Evolutionary conservation across 352 stramenopile species (phyloP).

Genomic region (Globisporangium heterothallicum): DNA sequence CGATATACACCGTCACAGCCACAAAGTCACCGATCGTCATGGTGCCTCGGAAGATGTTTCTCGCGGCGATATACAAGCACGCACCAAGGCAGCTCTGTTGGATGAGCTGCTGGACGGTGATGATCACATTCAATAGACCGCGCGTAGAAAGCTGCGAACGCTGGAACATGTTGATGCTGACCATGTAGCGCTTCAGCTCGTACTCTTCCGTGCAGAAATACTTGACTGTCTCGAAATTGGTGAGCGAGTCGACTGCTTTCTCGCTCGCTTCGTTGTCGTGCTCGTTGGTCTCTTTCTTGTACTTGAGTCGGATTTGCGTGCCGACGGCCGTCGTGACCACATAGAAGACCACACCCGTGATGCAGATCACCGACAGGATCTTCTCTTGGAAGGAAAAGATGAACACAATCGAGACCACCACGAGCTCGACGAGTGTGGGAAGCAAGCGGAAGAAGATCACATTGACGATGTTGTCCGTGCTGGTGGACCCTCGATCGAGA

Average conservation of each 20-base stretch:
- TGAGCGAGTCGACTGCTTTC: conserved; percentile 93
- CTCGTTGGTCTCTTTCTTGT: conserved; percentile 91
- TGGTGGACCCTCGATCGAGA: conserved; percentile 82
- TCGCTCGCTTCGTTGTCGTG: conserved; percentile 97
- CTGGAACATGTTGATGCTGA: conserved; percentile 87
- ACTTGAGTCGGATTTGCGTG: conserved; percentile 65
- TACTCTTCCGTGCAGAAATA: conserved; percentile 95
- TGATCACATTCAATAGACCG: conserved; percentile 89
- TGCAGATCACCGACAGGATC: conserved; percentile 76
- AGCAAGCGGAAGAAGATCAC: conserved; percentile 95
- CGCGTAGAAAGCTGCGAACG: conserved; percentile 86
- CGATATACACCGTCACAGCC: conserved; percentile 91
- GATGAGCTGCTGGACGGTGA: conserved; percentile 93
- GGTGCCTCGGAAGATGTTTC: conserved; percentile 37
- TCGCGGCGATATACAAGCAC: conserved; percentile 62
- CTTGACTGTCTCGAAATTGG: conserved; percentile 98
- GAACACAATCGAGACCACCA: conserved; percentile 90
- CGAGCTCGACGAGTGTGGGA: conserved; percentile 92
- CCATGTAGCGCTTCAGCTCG: conserved; percentile 76
- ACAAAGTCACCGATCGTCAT: conserved; percentile 95
- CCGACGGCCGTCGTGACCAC: conserved; percentile 86
- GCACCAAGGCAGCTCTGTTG: conserved; percentile 78
- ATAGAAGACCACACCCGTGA: conserved; percentile 92
- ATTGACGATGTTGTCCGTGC: conserved; percentile 93
- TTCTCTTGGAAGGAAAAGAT: conserved; percentile 90